These are phyloP conservation scores for Caryocar brasiliense DNA, from an alignment of 441 rosid species.

Conservation along the genomic window DNA sequence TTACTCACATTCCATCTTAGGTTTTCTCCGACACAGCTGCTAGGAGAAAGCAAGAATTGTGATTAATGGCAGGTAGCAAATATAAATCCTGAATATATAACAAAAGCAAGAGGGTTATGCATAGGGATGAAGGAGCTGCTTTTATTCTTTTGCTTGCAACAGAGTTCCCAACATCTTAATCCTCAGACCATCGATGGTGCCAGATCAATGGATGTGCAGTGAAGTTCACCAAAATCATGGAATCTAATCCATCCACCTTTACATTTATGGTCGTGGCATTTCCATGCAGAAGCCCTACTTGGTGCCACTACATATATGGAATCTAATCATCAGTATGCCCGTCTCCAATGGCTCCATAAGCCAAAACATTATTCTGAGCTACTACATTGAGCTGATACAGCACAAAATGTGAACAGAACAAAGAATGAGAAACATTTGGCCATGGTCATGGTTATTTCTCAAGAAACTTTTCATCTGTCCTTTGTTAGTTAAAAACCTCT, in stretches of 20 bases:
- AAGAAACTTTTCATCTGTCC: too few species aligned
- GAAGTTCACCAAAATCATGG: slow-evolving; percentile 16
- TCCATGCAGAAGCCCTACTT: slow-evolving; percentile 17
- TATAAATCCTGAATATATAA: too few species aligned
- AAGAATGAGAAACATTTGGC: neutral
- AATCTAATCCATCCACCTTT: slow-evolving; percentile 25
- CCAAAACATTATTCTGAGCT: slow-evolving; percentile 5
- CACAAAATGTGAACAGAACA: neutral
- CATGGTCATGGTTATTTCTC: too few species aligned
- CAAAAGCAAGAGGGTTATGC: too few species aligned
- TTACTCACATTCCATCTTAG: slow-evolving; percentile 3
- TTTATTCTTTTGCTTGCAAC: slow-evolving; percentile 7
- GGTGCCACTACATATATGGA: slow-evolving; percentile 18
- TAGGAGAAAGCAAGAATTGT: neutral
- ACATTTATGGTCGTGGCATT: slow-evolving; percentile 10
- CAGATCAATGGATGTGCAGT: slow-evolving; percentile 21
- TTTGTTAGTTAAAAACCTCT: too few species aligned
- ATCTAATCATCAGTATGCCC: slow-evolving; percentile 27
- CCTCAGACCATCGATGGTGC: slow-evolving; percentile 32
- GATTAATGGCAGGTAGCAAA: neutral
- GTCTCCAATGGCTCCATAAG: slow-evolving; percentile 29
- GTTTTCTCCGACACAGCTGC: slow-evolving; percentile 2
- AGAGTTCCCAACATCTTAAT: slow-evolving; percentile 25
- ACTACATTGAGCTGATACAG: neutral
- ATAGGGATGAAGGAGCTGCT: neutral